Percentiles rank a stretch among this genome's conserved stretches.
phyloP scores from a whole-genome alignment of 1,284 basidiomycete species.

The Neolentinus lepideus region DNA sequence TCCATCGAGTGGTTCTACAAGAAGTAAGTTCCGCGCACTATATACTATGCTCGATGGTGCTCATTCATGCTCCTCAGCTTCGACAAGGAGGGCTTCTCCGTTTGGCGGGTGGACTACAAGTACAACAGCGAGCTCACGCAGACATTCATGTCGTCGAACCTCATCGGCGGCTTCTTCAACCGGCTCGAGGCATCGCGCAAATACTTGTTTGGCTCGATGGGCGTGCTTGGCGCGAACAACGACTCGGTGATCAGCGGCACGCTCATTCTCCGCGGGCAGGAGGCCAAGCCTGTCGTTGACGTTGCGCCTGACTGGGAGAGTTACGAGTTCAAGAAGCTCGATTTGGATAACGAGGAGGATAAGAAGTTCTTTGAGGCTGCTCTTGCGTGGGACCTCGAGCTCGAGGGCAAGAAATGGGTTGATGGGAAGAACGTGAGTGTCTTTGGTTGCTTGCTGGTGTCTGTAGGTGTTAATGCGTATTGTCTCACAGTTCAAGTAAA shows the following conservation, averaged over 20 bases:
- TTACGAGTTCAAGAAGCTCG: conserved; percentile 75
- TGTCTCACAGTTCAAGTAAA: conserved; percentile 22
- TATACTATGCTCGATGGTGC: conserved; percentile 3
- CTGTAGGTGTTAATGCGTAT: neutral
- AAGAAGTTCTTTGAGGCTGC: conserved; percentile 88
- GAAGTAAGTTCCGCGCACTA: conserved; percentile 45
- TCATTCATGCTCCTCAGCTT: conserved; percentile 46
- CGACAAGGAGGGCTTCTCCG: conserved; percentile 87
- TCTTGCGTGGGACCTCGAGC: conserved; percentile 84
- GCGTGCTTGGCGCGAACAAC: conserved; percentile 83
- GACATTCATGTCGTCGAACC: conserved; percentile 89
- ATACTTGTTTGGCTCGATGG: conserved; percentile 90
- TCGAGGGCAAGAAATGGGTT: conserved; percentile 81
- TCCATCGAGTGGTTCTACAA: conserved; percentile 87
- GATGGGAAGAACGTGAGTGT: conserved; percentile 75
- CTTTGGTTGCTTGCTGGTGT: conserved; percentile 2
- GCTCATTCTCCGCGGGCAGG: conserved; percentile 77
- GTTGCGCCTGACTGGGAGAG: conserved; percentile 93
- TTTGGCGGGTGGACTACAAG: conserved; percentile 94
- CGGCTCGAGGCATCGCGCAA: conserved; percentile 93
- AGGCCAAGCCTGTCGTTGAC: conserved; percentile 63
- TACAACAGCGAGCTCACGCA: conserved; percentile 94
- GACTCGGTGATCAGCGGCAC: conserved; percentile 74
- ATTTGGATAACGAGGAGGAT: conserved; percentile 60
- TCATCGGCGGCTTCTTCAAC: conserved; percentile 93